Conservation (phyloP, 441 rosid genomes). For the Geranium incanum region DNA sequence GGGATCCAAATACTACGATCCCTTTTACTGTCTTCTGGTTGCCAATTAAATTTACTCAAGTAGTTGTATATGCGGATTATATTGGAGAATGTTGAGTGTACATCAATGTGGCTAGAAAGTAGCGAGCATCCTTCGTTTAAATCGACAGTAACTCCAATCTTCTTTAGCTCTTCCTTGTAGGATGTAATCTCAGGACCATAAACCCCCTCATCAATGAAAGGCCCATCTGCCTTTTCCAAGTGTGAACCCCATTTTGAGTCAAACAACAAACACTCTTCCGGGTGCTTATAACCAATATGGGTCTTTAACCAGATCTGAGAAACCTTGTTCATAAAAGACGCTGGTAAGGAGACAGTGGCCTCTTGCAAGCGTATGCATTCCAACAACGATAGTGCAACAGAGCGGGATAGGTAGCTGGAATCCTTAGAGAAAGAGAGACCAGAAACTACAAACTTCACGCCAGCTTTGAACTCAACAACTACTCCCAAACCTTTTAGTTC, state of each 20-base stretch:
- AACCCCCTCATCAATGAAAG: constrained; percentile 55
- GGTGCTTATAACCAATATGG: constrained; percentile 39
- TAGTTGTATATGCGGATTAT: constrained; percentile 42
- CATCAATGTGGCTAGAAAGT: constrained; percentile 33
- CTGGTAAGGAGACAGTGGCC: constrained; percentile 21
- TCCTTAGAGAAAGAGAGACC: constrained; percentile 32
- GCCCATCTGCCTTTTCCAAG: constrained; percentile 51
- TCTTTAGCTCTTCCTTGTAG: constrained; percentile 35
- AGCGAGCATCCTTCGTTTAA: constrained; percentile 25
- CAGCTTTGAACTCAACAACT: constrained; percentile 32
- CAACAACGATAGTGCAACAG: constrained; percentile 36
- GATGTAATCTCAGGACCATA: constrained; percentile 35
- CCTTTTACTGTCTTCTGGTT: constrained; percentile 19
- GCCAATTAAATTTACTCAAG: constrained; percentile 32
- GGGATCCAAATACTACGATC: constrained; percentile 46
- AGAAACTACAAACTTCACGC: constrained; percentile 40
- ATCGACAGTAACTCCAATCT: constrained; percentile 46
- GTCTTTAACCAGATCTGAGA: constrained; percentile 55
- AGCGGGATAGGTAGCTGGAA: constrained; percentile 25
- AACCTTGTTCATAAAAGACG: constrained; percentile 23
- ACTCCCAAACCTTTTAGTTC: constrained; percentile 50
- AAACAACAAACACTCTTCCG: constrained; percentile 37
- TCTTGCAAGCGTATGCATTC: constrained; percentile 36
- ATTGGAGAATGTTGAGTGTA: constrained; percentile 31
- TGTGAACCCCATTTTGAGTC: constrained; percentile 29